Evolutionary conservation across 495 filamentous ascomycete species (phyloP).

Genomic region (Aspergillus cavernicola): DNA sequence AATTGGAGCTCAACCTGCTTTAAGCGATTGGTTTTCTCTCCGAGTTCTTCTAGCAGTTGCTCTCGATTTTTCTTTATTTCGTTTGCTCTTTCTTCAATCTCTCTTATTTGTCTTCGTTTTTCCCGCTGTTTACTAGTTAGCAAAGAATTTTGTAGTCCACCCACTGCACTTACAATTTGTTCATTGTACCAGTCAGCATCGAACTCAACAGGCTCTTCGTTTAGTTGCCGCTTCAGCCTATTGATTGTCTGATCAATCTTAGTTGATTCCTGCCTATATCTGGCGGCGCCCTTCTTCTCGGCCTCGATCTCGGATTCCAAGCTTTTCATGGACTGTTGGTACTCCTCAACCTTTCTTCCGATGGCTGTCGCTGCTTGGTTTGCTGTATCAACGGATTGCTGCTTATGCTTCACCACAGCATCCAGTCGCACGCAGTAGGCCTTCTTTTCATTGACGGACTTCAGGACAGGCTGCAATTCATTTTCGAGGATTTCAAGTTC

Average conservation of each 20-base stretch:
- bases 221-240: conserved; percentile 42
- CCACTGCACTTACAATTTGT: conserved; percentile 33
- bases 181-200: conserved; percentile 54
- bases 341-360: conserved; percentile 43
- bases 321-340: conserved; percentile 53
- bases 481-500: conserved; percentile 55
- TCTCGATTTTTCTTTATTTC: conserved; percentile 28
- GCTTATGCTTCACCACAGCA: conserved; percentile 48
- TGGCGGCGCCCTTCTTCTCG: conserved; percentile 49
- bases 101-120: conserved; percentile 32
- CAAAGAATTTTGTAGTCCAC: neutral
- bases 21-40: conserved; percentile 27
- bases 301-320: conserved; percentile 52
- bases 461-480: conserved; percentile 63
- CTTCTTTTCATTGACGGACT: conserved; percentile 62
- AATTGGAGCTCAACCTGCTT: conserved; percentile 46
- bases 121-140: conserved; percentile 33
- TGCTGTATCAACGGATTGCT: conserved; percentile 44
- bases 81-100: conserved; percentile 24
- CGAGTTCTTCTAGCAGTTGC: conserved; percentile 24
- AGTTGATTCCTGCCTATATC: conserved; percentile 48
- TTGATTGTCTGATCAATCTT: conserved; percentile 41
- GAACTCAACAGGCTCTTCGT: conserved; percentile 49
- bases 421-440: conserved; percentile 50
- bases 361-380: conserved; percentile 52